A percentile compares a stretch with the other conserved stretches of the same genome.
phyloP scores from a whole-genome alignment of 2,329 filamentous ascomycete genomes.

The Bipolaris sorokiniana region DNA sequence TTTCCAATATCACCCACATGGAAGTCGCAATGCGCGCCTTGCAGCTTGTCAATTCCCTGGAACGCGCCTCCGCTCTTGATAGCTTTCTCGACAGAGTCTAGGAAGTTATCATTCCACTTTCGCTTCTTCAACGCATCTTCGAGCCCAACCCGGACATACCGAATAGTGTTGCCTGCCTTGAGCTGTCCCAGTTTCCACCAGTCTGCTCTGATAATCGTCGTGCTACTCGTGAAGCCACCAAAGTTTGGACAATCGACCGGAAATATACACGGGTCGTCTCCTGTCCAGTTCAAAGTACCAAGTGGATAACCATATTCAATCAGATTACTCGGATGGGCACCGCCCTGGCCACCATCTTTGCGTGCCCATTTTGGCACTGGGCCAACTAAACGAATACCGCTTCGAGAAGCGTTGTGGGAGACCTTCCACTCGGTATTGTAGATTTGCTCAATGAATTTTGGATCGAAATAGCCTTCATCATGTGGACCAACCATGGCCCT shows the following conservation, averaged over 20 bases:
- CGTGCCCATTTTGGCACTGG: constrained; percentile 66
- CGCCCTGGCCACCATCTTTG: constrained; percentile 66
- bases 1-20: constrained; percentile 37
- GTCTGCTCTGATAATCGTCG: constrained; percentile 63
- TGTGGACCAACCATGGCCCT: constrained; percentile 63
- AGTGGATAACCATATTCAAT: constrained; percentile 62
- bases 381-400: constrained; percentile 65
- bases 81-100: constrained; percentile 52
- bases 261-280: constrained; percentile 66
- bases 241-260: constrained; percentile 65
- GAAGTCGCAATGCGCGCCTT: constrained; percentile 36
- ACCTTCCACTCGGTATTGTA: constrained; percentile 66
- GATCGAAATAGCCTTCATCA: constrained; percentile 59
- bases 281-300: constrained; percentile 66
- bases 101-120: constrained; percentile 53
- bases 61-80: constrained; percentile 35
- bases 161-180: constrained; percentile 63
- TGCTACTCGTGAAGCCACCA: constrained; percentile 64
- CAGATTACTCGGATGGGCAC: constrained; percentile 66
- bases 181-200: constrained; percentile 68
- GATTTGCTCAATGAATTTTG: constrained; percentile 62
- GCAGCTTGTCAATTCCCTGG: constrained; percentile 30
- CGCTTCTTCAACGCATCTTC: constrained; percentile 58
- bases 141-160: constrained; percentile 59
- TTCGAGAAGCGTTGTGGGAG: constrained; percentile 66